phyloP scores from a whole-genome alignment of 176 grass and related monocot genomes.

The Elymus sibiricus region DNA sequence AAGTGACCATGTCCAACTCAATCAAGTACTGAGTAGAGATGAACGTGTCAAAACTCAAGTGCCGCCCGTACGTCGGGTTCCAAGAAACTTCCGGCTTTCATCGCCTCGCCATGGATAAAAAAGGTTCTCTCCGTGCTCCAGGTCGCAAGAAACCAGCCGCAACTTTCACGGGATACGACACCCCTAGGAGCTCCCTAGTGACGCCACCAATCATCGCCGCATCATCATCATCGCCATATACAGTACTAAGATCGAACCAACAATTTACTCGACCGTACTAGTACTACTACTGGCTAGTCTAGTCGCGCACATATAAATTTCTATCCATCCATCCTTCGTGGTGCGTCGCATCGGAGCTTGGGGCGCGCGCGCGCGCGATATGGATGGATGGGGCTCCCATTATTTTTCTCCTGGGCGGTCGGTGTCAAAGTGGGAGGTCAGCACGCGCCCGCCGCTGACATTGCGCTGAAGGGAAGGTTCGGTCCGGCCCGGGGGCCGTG shows the following conservation, averaged over 20 bases:
- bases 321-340: not conserved
- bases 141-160: not conserved
- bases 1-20: not conserved
- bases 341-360: slow-evolving; percentile 29
- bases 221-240: not conserved
- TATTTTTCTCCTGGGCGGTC: not conserved
- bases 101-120: not conserved
- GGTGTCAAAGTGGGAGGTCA: slow-evolving; percentile 21
- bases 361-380: slow-evolving; percentile 4
- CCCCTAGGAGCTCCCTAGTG: not conserved
- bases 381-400: not conserved
- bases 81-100: not conserved
- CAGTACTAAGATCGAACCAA: not conserved
- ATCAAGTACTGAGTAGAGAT: no score
- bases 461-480: slow-evolving; percentile 39
- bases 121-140: not conserved
- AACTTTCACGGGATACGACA: slow-evolving; percentile 1
- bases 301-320: not conserved
- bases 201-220: slow-evolving; percentile 34
- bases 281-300: not conserved
- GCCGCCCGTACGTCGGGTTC: not conserved
- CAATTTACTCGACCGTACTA: not conserved
- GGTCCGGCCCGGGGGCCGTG: not conserved
- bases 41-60: no score
- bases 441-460: slow-evolving; percentile 24